Base-by-base conservation (phyloP, 208 protist species). In the Crithidia sp. region DNA sequence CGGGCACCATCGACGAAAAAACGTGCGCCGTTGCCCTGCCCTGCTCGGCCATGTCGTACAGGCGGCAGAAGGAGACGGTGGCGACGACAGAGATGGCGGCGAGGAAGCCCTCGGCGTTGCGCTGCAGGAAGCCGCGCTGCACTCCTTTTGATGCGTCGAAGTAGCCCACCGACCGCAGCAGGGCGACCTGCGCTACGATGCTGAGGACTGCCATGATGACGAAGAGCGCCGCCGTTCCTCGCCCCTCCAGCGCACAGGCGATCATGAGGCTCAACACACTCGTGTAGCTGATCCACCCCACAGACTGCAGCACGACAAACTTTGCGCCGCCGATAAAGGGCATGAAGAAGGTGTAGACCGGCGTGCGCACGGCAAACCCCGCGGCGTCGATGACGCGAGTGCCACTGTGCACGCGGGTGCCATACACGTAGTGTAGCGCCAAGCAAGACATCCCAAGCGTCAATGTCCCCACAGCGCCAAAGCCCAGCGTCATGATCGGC, bases 21-120 rank as follows among this genome's bases (percentile, higher is more conserved):
- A 79, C 63, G 39, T 76, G 41, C 39, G 82, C 71, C 49, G 71
- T 71, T 40, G 71, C 39, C 56, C 66, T 49, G 14, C 85, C 67
- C 60, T 81, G 57, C 41, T 64, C 60, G 14, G 77, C 75, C 59
- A 81, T 36, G 37, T 89, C 76, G 68, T 87, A 87, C 36, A 84
- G 67, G 3, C 83, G 67, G 12, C 83, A 75, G 70, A 88, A 88
- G 53, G 83, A 81, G 45, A 93, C 87, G 40, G 84, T 88, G 37
- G 78, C 88, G 5, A 86, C 61, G 12, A 96, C 61, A 2, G 77
- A 83, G 19, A 90, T 44, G 2, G 86, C 76, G 6, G 91, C 82
- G 4, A 96, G 44, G 43, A 93, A 74, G 13, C 82, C 91, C 70
- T 96, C 88, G 14, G 91, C 83, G 70, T 94, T 91, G 49, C 72